Evolutionary conservation across 495 filamentous ascomycete species (phyloP).

Genomic region (Diplogelasinospora grovesii): DNA sequence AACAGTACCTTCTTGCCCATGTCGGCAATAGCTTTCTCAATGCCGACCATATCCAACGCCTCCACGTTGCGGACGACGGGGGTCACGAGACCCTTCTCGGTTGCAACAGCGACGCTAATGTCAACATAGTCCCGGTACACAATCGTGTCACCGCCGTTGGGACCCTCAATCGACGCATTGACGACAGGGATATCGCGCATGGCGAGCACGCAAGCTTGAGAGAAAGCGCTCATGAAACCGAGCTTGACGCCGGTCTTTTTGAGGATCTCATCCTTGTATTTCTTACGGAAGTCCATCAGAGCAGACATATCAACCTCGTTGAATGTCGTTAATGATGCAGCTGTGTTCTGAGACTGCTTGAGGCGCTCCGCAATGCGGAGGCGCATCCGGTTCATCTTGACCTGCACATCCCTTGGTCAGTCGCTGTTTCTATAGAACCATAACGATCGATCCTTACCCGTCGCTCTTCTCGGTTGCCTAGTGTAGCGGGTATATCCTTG

Average conservation of each 20-base stretch:
- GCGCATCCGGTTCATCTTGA: constrained; percentile 99
- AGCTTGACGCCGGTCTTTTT: constrained; percentile 97
- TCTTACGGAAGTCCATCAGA: constrained; percentile 91
- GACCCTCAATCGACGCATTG: constrained; percentile 95
- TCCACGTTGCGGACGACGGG: constrained; percentile 94
- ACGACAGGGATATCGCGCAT: constrained; percentile 95
- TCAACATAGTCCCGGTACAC: constrained; percentile 98
- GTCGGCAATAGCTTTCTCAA: constrained; percentile 88
- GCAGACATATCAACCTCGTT: constrained; percentile 99
- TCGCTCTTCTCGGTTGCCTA: constrained; percentile 81
- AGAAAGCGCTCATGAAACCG: constrained; percentile 98
- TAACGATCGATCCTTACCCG: constrained; percentile 50
- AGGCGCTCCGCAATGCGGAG: constrained; percentile 93
- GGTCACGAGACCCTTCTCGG: constrained; percentile 94
- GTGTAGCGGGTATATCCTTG: constrained; percentile 33
- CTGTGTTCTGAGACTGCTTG: constrained; percentile 98
- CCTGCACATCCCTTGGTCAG: constrained; percentile 43
- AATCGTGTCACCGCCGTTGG: constrained; percentile 91
- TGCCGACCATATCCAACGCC: constrained; percentile 74
- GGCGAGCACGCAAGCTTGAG: constrained; percentile 81
- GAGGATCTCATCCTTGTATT: constrained; percentile 92
- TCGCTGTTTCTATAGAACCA: not conserved
- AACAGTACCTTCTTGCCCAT: constrained; percentile 78
- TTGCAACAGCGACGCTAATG: constrained; percentile 94
- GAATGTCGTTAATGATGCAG: constrained; percentile 94